Conservation (phyloP, 768 basidiomycete genomes). For the Rhizopogon vinicolor region DNA sequence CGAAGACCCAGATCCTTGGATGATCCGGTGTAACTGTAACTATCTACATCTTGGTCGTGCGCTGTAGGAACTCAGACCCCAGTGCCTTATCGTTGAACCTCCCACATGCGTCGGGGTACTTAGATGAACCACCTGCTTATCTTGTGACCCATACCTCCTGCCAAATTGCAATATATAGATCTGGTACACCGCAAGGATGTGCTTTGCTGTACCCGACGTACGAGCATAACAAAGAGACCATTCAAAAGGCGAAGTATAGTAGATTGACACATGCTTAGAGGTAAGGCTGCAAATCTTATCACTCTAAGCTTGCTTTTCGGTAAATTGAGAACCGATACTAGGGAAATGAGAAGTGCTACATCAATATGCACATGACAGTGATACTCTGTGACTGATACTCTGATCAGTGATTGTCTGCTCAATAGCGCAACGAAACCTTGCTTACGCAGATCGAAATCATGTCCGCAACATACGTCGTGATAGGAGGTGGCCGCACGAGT, state of each 20-base stretch:
- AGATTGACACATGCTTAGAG: neutral
- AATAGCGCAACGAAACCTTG: too few species aligned
- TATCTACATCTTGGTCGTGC: neutral
- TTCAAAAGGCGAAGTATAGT: neutral
- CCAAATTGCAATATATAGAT: neutral
- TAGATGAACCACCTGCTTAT: neutral
- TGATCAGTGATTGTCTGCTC: too few species aligned
- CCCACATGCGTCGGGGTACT: neutral
- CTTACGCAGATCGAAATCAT: too few species aligned
- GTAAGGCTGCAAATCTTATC: neutral
- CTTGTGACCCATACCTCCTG: neutral
- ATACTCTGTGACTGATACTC: too few species aligned
- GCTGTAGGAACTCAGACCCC: neutral
- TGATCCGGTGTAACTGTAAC: constrained; percentile 24
- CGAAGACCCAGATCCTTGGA: constrained; percentile 63
- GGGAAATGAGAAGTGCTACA: too few species aligned
- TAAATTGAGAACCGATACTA: neutral
- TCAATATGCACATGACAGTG: too few species aligned
- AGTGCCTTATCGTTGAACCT: neutral
- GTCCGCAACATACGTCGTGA: too few species aligned
- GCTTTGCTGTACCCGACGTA: neutral
- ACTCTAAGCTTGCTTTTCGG: neutral
- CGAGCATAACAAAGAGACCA: too few species aligned
- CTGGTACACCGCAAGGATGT: neutral
- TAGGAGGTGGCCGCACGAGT: too few species aligned